Percentiles rank a stretch among this genome's conserved stretches.
Conservation (phyloP, 805 yeast genomes). For the Starmera amethionina region DNA sequence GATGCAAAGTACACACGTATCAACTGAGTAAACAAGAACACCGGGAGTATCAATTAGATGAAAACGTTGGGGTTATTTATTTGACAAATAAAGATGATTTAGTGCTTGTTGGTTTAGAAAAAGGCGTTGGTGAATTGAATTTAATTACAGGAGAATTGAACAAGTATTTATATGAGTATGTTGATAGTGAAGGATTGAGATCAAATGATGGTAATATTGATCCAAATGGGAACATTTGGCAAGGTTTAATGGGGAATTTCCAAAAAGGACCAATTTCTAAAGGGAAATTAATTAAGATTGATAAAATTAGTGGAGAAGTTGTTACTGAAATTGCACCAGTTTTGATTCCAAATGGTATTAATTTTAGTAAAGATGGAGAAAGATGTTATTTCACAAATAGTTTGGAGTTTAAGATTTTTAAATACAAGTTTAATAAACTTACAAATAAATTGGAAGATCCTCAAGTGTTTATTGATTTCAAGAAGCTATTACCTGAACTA, state of each 20-base stretch:
- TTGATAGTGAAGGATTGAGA: constrained; percentile 29
- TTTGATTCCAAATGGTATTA: constrained; percentile 57
- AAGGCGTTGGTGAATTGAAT: constrained; percentile 52
- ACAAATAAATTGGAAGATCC: constrained; percentile 24
- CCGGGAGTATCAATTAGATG: constrained; percentile 18
- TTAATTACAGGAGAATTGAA: constrained; percentile 28
- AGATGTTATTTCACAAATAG: constrained; percentile 43
- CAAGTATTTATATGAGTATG: constrained; percentile 27
- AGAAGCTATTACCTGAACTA: constrained; percentile 7
- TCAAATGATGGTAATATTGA: constrained; percentile 83
- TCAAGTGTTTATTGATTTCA: constrained; percentile 24
- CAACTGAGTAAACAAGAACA: constrained; percentile 12
- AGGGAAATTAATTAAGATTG: constrained; percentile 45
- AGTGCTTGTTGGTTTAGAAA: constrained; percentile 49
- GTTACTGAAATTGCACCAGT: constrained; percentile 28
- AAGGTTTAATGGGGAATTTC: constrained; percentile 71
- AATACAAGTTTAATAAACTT: constrained; percentile 25
- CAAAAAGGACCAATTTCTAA: constrained; percentile 26
- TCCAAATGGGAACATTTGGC: constrained; percentile 66
- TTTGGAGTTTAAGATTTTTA: constrained; percentile 30
- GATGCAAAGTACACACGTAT: constrained; percentile 25
- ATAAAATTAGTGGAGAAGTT: constrained; percentile 20
- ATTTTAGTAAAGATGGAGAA: constrained; percentile 35
- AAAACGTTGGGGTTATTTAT: constrained; percentile 39
- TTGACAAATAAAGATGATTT: constrained; percentile 45